Percentiles rank a stretch among this genome's conserved stretches.
Conservation (phyloP, 805 yeast genomes). For the Candida orba region DNA sequence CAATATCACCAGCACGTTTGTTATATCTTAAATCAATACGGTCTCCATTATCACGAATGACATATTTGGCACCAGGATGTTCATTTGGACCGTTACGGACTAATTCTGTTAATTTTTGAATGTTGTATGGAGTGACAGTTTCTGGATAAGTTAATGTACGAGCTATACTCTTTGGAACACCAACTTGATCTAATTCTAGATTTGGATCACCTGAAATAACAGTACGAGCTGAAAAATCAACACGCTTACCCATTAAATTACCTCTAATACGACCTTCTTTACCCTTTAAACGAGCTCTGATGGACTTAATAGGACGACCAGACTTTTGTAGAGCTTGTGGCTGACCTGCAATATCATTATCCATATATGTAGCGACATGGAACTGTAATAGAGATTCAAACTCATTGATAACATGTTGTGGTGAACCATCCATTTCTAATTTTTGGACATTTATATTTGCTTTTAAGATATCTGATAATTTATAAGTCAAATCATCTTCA, state of each 20-base stretch:
- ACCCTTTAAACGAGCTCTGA: slow-evolving; percentile 99
- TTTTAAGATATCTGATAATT: slow-evolving; percentile 91
- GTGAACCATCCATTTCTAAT: slow-evolving; percentile 97
- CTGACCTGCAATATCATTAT: slow-evolving; percentile 98
- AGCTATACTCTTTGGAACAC: slow-evolving; percentile 96
- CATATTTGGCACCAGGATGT: slow-evolving; percentile 99
- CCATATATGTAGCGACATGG: slow-evolving; percentile 99
- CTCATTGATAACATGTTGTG: slow-evolving; percentile 95
- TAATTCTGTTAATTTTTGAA: slow-evolving; percentile 83
- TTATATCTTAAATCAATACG: slow-evolving; percentile 96
- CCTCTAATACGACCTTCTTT: slow-evolving; percentile 99
- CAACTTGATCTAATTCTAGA: slow-evolving; percentile 94
- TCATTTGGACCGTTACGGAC: slow-evolving; percentile 98
- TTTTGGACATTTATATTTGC: slow-evolving; percentile 97
- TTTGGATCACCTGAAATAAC: slow-evolving; percentile 99
- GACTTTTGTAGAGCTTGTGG: slow-evolving; percentile 98
- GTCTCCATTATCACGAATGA: slow-evolving; percentile 97
- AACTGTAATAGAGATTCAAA: slow-evolving; percentile 92
- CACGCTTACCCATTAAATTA: slow-evolving; percentile 99
- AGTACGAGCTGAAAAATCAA: slow-evolving; percentile 97
- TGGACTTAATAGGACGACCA: slow-evolving; percentile 97
- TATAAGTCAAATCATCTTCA: slow-evolving; percentile 97
- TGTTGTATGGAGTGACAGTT: slow-evolving; percentile 94
- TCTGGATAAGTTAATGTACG: slow-evolving; percentile 95
- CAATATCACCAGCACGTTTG: slow-evolving; percentile 97